Percentiles rank a stretch among this genome's conserved stretches.
These are phyloP conservation scores for Dryas drummondii DNA, from an alignment of 306 rosid species.

Conservation along the genomic window DNA sequence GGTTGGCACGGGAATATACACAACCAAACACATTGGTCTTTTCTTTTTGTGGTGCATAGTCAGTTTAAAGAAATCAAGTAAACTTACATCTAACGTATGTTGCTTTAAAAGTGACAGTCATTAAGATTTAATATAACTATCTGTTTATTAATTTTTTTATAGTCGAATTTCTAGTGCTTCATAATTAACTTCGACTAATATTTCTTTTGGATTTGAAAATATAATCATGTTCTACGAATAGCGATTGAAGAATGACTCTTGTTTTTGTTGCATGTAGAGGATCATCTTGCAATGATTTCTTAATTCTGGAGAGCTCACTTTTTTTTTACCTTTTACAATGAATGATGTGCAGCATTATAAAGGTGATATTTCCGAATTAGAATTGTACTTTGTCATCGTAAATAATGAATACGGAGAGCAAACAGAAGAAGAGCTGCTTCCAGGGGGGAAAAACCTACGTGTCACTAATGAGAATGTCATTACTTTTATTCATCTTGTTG, in stretches of 20 bases:
- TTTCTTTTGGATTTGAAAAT: not conserved
- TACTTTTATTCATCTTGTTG: conserved; percentile 92
- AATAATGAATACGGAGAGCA: conserved; percentile 98
- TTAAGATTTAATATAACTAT: not conserved
- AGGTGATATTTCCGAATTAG: conserved; percentile 77
- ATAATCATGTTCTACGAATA: not conserved
- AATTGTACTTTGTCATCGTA: conserved; percentile 85
- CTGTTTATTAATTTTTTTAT: not conserved
- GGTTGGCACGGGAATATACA: not conserved
- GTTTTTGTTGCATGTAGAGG: not conserved
- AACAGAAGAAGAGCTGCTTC: conserved; percentile 90
- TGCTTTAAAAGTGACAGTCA: not conserved
- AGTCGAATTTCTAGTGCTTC: no score
- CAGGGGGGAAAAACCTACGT: conserved; percentile 69
- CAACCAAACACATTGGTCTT: not conserved
- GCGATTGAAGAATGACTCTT: not conserved
- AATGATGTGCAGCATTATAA: conserved; percentile 61
- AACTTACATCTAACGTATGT: not conserved
- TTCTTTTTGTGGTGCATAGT: not conserved
- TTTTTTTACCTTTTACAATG: conserved; percentile 11
- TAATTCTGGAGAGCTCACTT: conserved; percentile 2
- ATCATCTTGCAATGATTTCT: conserved; percentile 12
- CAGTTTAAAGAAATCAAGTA: not conserved
- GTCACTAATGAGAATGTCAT: conserved; percentile 89
- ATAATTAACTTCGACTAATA: not conserved